These are phyloP conservation scores for Herpetomonas samuelpessoai DNA, from an alignment of 208 protist genomes.

Conservation along the genomic window DNA sequence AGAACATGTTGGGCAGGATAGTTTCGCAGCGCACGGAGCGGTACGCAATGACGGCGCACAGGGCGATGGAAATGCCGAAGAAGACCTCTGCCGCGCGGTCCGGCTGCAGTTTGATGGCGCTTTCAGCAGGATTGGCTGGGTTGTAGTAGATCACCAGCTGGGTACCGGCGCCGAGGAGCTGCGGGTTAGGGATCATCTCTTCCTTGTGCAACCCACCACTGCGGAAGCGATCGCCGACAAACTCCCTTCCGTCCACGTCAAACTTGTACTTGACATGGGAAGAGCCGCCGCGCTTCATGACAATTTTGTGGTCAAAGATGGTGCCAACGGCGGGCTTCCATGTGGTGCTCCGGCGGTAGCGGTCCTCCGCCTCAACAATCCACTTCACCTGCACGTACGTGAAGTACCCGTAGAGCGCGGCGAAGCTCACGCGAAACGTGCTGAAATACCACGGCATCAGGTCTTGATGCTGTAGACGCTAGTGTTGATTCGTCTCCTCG, in stretches of 20 bases:
- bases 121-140: slow-evolving; percentile 76
- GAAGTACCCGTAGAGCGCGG: slow-evolving; percentile 74
- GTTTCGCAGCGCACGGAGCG: slow-evolving; percentile 88
- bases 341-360: slow-evolving; percentile 74
- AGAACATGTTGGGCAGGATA: slow-evolving; percentile 92
- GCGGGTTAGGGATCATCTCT: slow-evolving; percentile 75
- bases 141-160: slow-evolving; percentile 89
- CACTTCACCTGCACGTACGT: slow-evolving; percentile 56
- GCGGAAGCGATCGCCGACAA: slow-evolving; percentile 78
- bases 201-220: slow-evolving; percentile 87
- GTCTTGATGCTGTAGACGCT: too few relatives aligned
- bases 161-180: slow-evolving; percentile 82
- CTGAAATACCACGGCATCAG: slow-evolving; percentile 91
- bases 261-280: slow-evolving; percentile 87
- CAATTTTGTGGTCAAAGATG: slow-evolving; percentile 88
- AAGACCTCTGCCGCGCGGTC: slow-evolving; percentile 78
- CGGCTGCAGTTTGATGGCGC: slow-evolving; percentile 81
- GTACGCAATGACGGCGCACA: slow-evolving; percentile 76
- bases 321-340: slow-evolving; percentile 84
- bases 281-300: slow-evolving; percentile 77
- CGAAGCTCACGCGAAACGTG: slow-evolving; percentile 70
- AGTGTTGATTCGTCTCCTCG: too few relatives aligned
- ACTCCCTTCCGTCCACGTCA: slow-evolving; percentile 64
- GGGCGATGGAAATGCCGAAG: slow-evolving; percentile 53
- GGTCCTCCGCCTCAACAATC: slow-evolving; percentile 80